Evolutionary conservation across 768 basidiomycete genomes (phyloP), one percentile per base, ranked within the genome.

Genomic region (Calocera viscosa): DNA sequence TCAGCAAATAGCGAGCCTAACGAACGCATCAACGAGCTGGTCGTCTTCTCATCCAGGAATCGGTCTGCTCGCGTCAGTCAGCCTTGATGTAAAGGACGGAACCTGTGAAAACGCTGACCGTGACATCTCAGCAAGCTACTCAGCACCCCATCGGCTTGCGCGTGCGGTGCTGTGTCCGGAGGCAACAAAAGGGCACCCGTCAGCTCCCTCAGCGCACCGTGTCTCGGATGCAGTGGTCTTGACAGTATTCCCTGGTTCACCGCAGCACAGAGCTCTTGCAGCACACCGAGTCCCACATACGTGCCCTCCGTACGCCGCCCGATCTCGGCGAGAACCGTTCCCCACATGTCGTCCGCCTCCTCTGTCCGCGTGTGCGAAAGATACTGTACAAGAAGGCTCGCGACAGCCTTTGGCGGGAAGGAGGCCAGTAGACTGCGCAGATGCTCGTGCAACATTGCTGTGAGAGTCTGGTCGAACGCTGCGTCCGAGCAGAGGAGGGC

Each of bases 401-500:
- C 53, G 10, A 32, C 53, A 12, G 24, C 14, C 30, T 60, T 60
- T 30, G 53, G 53, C 53, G 53, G 10, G 53, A 2, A 7, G 30
- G 53, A 26, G 5, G 26, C 11, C 8, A 60, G 24, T 12, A 60
- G 53, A 16, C 8, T 16, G 26, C 5, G 53, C 53, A 60, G 53
- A 26, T 60, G 53, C 26, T 60, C 53, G 53, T 60, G 53, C 2
- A 60, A 26, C 53, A 60, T 60, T 26, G 53, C 53, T 22, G 26
- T 60, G 8, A 60, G 14, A 5, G 53, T 60, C 30, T 60, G 53
- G 2, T 60, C 53, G 49, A 85, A 77, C 5, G 72, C 68, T 2
- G 39, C 69, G 41, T 85, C 79, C 1, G 75, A 68, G 67, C 86
- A 86, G 16, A 89, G 71, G 0, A 77, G 74, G 7, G 78, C 74